Evolutionary conservation across 2,329 filamentous ascomycete genomes (phyloP).

Genomic region (Lasiodiplodia gonubiensis): DNA sequence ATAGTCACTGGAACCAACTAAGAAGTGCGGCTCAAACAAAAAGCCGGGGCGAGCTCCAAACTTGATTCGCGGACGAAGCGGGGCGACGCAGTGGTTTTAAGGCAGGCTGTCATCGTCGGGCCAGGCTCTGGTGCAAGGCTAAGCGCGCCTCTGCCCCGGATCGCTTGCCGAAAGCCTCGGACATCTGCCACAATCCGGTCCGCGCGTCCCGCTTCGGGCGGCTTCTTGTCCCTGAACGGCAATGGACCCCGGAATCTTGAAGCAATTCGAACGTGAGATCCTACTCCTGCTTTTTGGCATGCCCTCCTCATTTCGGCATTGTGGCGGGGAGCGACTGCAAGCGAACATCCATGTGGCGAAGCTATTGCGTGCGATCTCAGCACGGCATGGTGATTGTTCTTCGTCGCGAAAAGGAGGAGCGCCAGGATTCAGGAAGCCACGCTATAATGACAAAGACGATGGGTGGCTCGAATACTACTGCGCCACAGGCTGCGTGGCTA

Average conservation of each 20-base stretch:
- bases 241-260: background rate
- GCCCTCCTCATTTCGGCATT: slow-evolving; percentile 1
- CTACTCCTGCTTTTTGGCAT: background rate
- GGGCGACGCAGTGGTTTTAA: background rate
- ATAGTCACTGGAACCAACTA: too few relatives aligned
- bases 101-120: background rate
- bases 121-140: background rate
- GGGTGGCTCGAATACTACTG: background rate
- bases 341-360: background rate
- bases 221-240: background rate
- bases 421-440: background rate
- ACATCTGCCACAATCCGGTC: background rate
- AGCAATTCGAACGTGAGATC: background rate
- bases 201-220: background rate
- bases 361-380: background rate
- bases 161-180: background rate
- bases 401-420: background rate
- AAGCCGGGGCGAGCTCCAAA: too few relatives aligned
- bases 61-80: background rate
- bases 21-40: too few relatives aligned
- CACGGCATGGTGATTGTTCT: background rate
- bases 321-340: background rate
- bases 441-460: background rate
- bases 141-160: background rate
- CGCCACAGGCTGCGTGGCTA: background rate